Percentiles rank a stretch among this genome's conserved stretches.
Conservation (phyloP, 805 yeast genomes). For the Suhomyces canberraensis region DNA sequence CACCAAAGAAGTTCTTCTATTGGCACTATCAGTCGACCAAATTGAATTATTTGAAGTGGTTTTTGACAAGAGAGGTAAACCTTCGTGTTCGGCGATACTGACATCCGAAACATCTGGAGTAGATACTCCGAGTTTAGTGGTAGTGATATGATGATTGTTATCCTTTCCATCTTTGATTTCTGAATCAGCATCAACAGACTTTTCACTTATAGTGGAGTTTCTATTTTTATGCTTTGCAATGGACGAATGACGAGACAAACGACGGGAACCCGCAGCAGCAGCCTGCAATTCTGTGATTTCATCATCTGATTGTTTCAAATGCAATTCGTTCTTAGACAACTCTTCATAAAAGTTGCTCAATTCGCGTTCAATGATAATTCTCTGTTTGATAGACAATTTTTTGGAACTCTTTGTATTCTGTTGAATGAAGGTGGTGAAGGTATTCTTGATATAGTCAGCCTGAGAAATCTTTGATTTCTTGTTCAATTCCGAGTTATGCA, state of each 20-base stretch:
- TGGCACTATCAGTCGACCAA: conserved; percentile 35
- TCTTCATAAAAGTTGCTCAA: conserved; percentile 45
- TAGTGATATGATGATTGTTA: conserved; percentile 1
- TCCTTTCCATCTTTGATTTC: background rate
- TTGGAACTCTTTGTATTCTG: conserved; percentile 28
- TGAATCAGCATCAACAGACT: background rate
- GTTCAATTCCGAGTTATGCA: conserved; percentile 52
- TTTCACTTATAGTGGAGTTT: conserved; percentile 2
- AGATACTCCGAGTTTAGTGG: conserved; percentile 3
- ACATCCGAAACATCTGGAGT: conserved; percentile 2
- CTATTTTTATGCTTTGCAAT: conserved; percentile 5
- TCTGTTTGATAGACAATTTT: conserved; percentile 33
- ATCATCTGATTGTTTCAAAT: conserved; percentile 30
- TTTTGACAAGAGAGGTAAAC: conserved; percentile 11
- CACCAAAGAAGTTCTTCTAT: conserved; percentile 24
- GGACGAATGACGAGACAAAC: conserved; percentile 10
- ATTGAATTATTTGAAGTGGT: conserved; percentile 31
- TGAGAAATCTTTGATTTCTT: conserved; percentile 39
- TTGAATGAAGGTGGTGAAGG: conserved; percentile 39
- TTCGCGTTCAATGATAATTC: conserved; percentile 44
- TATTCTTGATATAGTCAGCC: conserved; percentile 40
- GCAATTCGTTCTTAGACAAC: conserved; percentile 35
- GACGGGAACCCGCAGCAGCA: conserved; percentile 3
- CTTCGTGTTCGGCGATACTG: background rate
- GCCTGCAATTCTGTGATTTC: background rate